Evolutionary conservation across 148 eudicot genomes (phyloP).

Genomic region (Rhododendron vialii): DNA sequence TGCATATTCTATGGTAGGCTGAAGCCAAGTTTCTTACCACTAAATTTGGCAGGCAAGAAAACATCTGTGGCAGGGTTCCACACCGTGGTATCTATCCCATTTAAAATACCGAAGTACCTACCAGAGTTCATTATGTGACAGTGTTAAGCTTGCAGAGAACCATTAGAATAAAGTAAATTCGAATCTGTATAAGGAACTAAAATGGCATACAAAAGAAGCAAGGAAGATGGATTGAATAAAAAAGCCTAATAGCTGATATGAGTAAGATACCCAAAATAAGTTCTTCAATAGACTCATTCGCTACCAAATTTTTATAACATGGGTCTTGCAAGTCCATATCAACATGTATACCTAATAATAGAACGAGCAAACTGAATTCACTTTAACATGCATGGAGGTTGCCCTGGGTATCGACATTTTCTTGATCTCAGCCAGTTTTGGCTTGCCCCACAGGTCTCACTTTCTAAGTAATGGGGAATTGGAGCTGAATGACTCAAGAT

Average conservation of each 20-base stretch:
- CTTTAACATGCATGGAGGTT: not conserved
- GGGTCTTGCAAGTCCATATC: not conserved
- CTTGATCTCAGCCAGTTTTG: not conserved
- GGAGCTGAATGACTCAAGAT: not conserved
- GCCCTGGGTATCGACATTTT: not conserved
- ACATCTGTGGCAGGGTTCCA: conserved; percentile 77
- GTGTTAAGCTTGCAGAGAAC: conserved; percentile 3
- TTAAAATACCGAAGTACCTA: conserved; percentile 75
- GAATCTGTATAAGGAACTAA: not conserved
- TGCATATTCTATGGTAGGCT: not conserved
- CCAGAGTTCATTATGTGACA: conserved; percentile 13
- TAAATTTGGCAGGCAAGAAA: conserved; percentile 61
- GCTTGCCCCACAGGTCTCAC: not conserved
- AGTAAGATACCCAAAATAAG: conserved; percentile 4
- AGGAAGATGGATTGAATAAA: not conserved
- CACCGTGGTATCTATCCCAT: conserved; percentile 69
- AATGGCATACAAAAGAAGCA: not conserved
- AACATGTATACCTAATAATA: not conserved
- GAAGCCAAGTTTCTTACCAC: conserved; percentile 40
- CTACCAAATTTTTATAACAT: not conserved
- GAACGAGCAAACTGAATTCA: not conserved
- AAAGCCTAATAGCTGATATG: not conserved
- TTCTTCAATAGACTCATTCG: not conserved
- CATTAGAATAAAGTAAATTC: not conserved
- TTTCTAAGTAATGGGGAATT: not conserved